Percentiles rank a stretch among this genome's conserved stretches.
Conservation (phyloP, 2,329 filamentous ascomycete species). For the Exutisphaerella laricina region DNA sequence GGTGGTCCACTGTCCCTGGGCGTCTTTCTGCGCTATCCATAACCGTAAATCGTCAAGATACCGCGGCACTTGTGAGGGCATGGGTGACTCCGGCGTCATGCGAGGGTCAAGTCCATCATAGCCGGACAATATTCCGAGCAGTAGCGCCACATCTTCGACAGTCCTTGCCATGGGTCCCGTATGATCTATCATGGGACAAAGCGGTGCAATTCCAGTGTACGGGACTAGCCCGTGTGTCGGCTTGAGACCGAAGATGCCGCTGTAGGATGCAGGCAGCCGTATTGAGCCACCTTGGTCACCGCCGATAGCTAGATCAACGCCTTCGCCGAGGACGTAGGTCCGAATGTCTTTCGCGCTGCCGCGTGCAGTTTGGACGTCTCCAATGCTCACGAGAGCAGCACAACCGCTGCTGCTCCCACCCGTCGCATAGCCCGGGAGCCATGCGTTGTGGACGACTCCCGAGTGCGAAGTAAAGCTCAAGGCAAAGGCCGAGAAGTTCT, state of each 20-base stretch:
- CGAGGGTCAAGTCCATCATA: conserved; percentile 44
- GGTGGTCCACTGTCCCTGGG: conserved; percentile 27
- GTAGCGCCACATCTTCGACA: conserved; percentile 38
- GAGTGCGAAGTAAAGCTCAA: conserved; percentile 42
- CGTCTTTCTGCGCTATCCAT: conserved; percentile 27
- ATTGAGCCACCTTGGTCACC: conserved; percentile 61
- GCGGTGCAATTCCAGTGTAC: conserved; percentile 40
- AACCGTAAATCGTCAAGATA: conserved; percentile 31
- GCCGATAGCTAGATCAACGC: conserved; percentile 36
- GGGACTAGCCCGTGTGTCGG: conserved; percentile 59
- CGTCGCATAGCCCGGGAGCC: conserved; percentile 33
- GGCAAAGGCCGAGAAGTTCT: conserved; percentile 43
- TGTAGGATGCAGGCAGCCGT: conserved; percentile 68
- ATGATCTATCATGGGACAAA: conserved; percentile 43
- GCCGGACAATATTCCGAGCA: conserved; percentile 40
- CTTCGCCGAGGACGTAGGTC: conserved; percentile 26
- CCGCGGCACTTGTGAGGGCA: conserved; percentile 33
- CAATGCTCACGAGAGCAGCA: conserved; percentile 31
- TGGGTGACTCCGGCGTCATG: conserved; percentile 39
- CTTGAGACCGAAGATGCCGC: conserved; percentile 77
- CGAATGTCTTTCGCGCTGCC: conserved; percentile 21
- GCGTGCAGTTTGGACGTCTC: conserved; percentile 27
- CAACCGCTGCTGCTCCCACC: conserved; percentile 35
- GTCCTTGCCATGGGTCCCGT: conserved; percentile 40
- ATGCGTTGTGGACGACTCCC: conserved; percentile 42